Evolutionary conservation across 1,284 basidiomycete species (phyloP).

Genomic region (Apiotrichum mycotoxinovorans): DNA sequence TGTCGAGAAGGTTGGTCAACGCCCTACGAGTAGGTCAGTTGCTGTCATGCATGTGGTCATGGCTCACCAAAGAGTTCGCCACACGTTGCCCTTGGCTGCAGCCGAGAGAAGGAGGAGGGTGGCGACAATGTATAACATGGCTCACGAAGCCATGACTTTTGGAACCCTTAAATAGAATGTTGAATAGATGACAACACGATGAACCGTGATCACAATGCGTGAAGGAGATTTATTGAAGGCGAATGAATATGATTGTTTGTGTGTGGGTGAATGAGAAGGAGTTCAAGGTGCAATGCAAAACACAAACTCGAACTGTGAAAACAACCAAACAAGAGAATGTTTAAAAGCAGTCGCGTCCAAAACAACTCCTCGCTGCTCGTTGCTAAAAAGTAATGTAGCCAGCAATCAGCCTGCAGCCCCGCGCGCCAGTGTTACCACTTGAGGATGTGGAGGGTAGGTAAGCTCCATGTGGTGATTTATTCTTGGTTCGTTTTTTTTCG

Average conservation of each 20-base stretch:
- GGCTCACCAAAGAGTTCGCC: slow-evolving; percentile 9
- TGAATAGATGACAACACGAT: neutral
- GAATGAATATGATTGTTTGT: too few relatives aligned
- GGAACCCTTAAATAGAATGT: neutral
- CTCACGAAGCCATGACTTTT: slow-evolving; percentile 3
- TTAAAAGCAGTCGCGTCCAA: slow-evolving; percentile 13
- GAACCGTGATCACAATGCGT: neutral
- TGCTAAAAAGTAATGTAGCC: too few relatives aligned
- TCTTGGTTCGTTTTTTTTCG: neutral
- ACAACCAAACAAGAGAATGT: neutral
- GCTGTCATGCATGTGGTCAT: neutral
- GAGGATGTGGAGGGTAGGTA: neutral
- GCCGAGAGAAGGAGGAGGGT: neutral
- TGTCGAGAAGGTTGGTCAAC: slow-evolving; percentile 30
- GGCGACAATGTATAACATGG: neutral
- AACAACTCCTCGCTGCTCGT: too few relatives aligned
- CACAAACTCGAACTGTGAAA: too few relatives aligned
- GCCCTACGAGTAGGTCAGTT: slow-evolving; percentile 25
- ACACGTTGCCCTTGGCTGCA: neutral
- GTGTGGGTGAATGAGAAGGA: too few relatives aligned
- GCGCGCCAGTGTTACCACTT: neutral
- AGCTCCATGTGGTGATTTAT: too few relatives aligned
- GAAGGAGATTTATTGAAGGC: too few relatives aligned
- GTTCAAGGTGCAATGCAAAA: too few relatives aligned
- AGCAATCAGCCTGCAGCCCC: too few relatives aligned